Percentiles rank a stretch among this genome's conserved stretches.
phyloP scores from a whole-genome alignment of 345 rosid genomes.

The Gossypium stocksii region DNA sequence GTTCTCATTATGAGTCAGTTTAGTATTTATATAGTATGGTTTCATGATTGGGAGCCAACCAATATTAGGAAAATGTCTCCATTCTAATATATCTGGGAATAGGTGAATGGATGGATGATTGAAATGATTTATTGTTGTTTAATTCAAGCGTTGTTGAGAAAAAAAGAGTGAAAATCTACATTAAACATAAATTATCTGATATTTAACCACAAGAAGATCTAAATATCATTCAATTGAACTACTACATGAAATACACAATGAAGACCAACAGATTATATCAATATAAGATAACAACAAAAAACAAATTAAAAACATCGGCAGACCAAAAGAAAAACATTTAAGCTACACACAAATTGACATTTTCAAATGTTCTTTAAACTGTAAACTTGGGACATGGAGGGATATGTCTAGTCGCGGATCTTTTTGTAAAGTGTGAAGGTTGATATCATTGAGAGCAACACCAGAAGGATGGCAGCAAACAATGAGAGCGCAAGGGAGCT shows the following conservation, averaged over 20 bases:
- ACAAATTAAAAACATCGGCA: background rate
- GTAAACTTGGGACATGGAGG: background rate
- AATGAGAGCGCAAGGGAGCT: constrained; percentile 43
- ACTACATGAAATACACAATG: background rate
- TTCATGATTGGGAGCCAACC: no score
- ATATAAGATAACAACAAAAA: background rate
- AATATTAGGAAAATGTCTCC: no score
- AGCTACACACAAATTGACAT: background rate
- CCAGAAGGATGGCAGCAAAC: constrained; percentile 52
- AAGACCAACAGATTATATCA: background rate
- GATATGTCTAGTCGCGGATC: constrained; percentile 25
- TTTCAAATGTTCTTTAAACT: background rate
- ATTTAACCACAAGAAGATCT: no score
- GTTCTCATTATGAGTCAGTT: no score
- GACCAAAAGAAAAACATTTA: background rate
- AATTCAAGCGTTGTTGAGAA: no score
- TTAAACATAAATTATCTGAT: no score
- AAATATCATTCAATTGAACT: background rate
- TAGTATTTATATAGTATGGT: no score
- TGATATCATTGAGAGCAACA: constrained; percentile 52
- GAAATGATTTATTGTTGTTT: no score
- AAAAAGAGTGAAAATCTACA: no score
- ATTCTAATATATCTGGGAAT: no score
- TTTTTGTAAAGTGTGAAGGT: constrained; percentile 36
- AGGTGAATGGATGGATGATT: no score